Conservation (phyloP, 768 basidiomycete genomes). For the Infundibulicybe gibba region DNA sequence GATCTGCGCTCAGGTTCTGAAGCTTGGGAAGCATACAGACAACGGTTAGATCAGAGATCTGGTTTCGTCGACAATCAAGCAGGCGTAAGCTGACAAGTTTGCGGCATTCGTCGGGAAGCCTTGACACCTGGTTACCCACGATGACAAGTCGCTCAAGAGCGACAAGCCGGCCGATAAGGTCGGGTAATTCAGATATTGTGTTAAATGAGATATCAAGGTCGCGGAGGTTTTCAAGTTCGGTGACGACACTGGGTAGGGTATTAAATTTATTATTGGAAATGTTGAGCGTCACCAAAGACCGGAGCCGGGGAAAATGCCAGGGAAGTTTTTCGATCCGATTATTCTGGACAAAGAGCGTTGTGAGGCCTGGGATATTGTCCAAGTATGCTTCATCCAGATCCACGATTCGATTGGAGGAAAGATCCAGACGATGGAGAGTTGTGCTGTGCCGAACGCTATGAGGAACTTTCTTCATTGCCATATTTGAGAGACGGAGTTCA, state of each 20-base stretch:
- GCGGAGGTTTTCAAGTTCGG: slow-evolving; percentile 64
- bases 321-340: slow-evolving; percentile 89
- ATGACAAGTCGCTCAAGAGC: slow-evolving; percentile 72
- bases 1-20: slow-evolving; percentile 67
- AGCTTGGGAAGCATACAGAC: slow-evolving; percentile 70
- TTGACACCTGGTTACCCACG: slow-evolving; percentile 80
- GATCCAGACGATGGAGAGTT: slow-evolving; percentile 76
- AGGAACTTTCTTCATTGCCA: slow-evolving; percentile 94
- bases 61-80: slow-evolving; percentile 86
- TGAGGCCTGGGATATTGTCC: slow-evolving; percentile 69
- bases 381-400: slow-evolving; percentile 86
- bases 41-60: slow-evolving; percentile 68
- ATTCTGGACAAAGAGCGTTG: slow-evolving; percentile 76
- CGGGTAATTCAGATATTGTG: slow-evolving; percentile 75
- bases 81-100: slow-evolving; percentile 57
- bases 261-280: slow-evolving; percentile 96
- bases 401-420: slow-evolving; percentile 88
- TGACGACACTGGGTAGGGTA: slow-evolving; percentile 69
- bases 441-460: slow-evolving; percentile 72
- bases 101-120: slow-evolving; percentile 60
- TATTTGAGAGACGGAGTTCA: slow-evolving; percentile 83
- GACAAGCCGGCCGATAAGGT: slow-evolving; percentile 67
- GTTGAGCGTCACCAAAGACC: slow-evolving; percentile 72
- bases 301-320: slow-evolving; percentile 76
- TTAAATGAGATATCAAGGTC: slow-evolving; percentile 97